Conservation (phyloP, 129 eudicot genomes). For the Chrysanthemum seticuspe region DNA sequence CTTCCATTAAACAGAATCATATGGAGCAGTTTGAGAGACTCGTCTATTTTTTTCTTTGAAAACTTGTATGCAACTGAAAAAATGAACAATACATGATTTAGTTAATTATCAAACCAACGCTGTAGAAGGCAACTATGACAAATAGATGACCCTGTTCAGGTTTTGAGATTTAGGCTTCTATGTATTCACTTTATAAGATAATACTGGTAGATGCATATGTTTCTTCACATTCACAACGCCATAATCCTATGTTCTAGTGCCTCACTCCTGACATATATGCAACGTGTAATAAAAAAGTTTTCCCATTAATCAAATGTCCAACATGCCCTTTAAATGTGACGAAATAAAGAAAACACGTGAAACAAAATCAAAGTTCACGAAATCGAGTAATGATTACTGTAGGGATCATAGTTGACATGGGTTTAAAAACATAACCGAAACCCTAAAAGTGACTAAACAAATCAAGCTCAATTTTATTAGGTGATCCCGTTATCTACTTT, state of each 20-base stretch:
- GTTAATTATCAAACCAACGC: constrained; percentile 12
- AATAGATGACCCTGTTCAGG: not conserved
- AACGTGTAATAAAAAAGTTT: not conserved
- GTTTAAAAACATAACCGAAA: constrained; percentile 1
- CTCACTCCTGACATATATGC: not conserved
- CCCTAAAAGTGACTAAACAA: constrained; percentile 14
- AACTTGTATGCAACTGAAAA: constrained; percentile 82
- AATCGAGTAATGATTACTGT: not conserved
- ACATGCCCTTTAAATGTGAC: not conserved
- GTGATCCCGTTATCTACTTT: constrained; percentile 9
- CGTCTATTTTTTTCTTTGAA: constrained; percentile 80
- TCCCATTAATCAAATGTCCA: constrained; percentile 7
- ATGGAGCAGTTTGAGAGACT: constrained; percentile 77
- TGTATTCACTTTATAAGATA: not conserved
- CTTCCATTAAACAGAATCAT: constrained; percentile 67
- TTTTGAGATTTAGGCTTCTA: not conserved
- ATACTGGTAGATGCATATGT: not conserved
- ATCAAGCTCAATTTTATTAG: constrained; percentile 3
- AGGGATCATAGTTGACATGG: not conserved
- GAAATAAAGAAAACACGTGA: not conserved
- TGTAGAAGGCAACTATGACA: constrained; percentile 1
- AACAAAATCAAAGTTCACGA: constrained; percentile 15
- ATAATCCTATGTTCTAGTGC: constrained; percentile 9
- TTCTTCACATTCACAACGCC: not conserved
- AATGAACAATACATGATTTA: constrained; percentile 17